These are phyloP conservation scores for Colletotrichum karsti DNA, from an alignment of 2,329 filamentous ascomycete species.

Conservation along the genomic window DNA sequence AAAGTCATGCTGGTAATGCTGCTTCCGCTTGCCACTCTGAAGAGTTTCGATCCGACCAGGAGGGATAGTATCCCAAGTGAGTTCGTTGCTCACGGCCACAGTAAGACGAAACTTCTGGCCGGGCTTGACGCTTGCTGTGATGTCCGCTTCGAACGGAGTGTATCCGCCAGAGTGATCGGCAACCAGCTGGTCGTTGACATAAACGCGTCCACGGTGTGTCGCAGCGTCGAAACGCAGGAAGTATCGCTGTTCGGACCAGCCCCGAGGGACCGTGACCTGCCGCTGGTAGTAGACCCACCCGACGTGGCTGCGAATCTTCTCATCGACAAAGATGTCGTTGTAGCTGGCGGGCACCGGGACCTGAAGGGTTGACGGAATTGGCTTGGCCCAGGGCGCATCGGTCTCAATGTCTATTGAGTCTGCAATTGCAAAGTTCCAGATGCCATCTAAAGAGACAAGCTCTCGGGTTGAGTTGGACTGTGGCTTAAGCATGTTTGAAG, in stretches of 20 bases:
- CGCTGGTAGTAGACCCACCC: slow-evolving; percentile 42
- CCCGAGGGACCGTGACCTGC: slow-evolving; percentile 33
- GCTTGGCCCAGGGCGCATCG: slow-evolving; percentile 37
- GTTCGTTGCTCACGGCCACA: slow-evolving; percentile 39
- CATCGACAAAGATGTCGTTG: slow-evolving; percentile 35
- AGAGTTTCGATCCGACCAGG: slow-evolving; percentile 30
- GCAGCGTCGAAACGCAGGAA: slow-evolving; percentile 37
- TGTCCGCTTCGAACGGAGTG: slow-evolving; percentile 37
- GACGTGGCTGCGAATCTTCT: slow-evolving; percentile 36
- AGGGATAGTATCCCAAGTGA: slow-evolving; percentile 39
- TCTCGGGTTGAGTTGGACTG: slow-evolving; percentile 28
- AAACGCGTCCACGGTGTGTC: slow-evolving; percentile 37
- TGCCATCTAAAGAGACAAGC: slow-evolving; percentile 32
- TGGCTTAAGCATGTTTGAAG: slow-evolving; percentile 32
- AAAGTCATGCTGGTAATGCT: slow-evolving; percentile 40
- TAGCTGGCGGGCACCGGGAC: slow-evolving; percentile 35
- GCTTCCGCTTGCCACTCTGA: slow-evolving; percentile 30
- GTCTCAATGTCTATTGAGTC: slow-evolving; percentile 18
- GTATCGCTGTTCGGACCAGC: slow-evolving; percentile 30
- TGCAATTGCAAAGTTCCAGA: slow-evolving; percentile 35
- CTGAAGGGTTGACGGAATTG: slow-evolving; percentile 31
- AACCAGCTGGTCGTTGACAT: slow-evolving; percentile 35
- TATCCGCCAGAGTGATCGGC: slow-evolving; percentile 37
- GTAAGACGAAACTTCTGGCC: slow-evolving; percentile 37
- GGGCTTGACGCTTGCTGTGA: slow-evolving; percentile 31